Base-by-base conservation (phyloP, 2,329 filamentous ascomycete genomes). In the Emergomyces orientalis region DNA sequence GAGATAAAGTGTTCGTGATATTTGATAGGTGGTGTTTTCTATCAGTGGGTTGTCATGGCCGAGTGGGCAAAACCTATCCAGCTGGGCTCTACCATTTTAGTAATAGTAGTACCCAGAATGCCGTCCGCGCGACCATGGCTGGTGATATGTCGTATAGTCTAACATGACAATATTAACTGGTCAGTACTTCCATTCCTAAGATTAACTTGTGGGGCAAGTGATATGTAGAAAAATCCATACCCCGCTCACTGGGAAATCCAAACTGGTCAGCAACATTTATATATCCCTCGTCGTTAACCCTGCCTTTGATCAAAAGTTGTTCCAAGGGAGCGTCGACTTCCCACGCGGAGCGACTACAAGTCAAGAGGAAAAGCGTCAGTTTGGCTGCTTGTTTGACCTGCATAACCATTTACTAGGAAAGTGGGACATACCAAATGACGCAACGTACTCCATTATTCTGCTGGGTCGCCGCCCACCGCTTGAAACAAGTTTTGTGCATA, bases 401-500 rank as follows among this genome's bases (percentile, higher is more conserved):
- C 2, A 39, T 39, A 8, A 25, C 11, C 9, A 19, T 56, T 41
- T 2, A 7, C 3, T 14, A 13, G 22, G 14, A 59, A 34, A 45
- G 14, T 8, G 13, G 19, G 57, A 69, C 74, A 62, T 66, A 78
- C 77, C 79, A 81, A 66, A 79, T 78, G 19, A 80, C 76, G 62
- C 79, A 81, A 52, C 72, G 69, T 13, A 79, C 73, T 55, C 62
- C 56, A 27, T 65, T 52, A 17, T 62, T 62, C 1, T 69, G 65
- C 1, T 68, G 68, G 41, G 73, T 70, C 14, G 71, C 70, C 13
- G 73, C 75, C 84, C 84, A 86, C 64, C 80, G 76, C 62, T 81
- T 71, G 70, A 86, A 85, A 67, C 84, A 86, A 1, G 71, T 68
- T 63, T 80, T 79, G 70, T 86, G 84, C n/a, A 86, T 74, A 67